phyloP scores from a whole-genome alignment of 164 flowering plant species.

The Macadamia integrifolia region DNA sequence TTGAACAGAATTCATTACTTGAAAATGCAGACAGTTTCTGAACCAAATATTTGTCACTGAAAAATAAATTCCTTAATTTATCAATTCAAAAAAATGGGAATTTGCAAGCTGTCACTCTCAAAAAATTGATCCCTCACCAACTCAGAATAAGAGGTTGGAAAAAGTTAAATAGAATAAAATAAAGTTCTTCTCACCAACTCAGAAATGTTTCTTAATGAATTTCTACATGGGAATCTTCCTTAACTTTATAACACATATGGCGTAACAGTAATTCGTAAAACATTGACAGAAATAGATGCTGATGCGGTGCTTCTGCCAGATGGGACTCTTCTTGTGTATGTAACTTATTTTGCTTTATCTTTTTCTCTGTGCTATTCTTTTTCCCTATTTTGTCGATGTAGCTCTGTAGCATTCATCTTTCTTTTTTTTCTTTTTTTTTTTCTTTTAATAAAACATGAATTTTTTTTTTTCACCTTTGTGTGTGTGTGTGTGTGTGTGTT shows the following conservation, averaged over 20 bases:
- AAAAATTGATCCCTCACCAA: too few relatives aligned
- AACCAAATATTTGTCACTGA: too few relatives aligned
- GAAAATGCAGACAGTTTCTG: too few relatives aligned
- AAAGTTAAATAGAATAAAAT: too few relatives aligned
- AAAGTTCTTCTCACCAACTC: too few relatives aligned
- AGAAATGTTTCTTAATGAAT: too few relatives aligned
- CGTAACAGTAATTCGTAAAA: conserved; percentile 45
- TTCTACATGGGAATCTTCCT: conserved; percentile 11
- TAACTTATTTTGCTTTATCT: not conserved
- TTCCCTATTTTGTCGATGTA: not conserved
- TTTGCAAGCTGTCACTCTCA: too few relatives aligned
- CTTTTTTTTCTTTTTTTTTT: not conserved
- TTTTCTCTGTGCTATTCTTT: not conserved
- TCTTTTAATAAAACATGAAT: not conserved
- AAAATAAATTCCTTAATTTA: too few relatives aligned
- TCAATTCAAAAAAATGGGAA: too few relatives aligned
- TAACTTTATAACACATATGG: conserved; percentile 53
- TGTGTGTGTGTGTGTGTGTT: not conserved
- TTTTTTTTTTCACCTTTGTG: not conserved
- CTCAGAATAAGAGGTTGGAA: too few relatives aligned
- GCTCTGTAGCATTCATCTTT: not conserved
- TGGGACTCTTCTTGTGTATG: conserved; percentile 71
- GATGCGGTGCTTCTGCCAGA: conserved; percentile 46
- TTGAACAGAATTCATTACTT: too few relatives aligned
- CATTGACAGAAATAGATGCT: conserved; percentile 59